These are phyloP conservation scores for Carex kokanica DNA, from an alignment of 176 grass and related monocot species.

Conservation along the genomic window DNA sequence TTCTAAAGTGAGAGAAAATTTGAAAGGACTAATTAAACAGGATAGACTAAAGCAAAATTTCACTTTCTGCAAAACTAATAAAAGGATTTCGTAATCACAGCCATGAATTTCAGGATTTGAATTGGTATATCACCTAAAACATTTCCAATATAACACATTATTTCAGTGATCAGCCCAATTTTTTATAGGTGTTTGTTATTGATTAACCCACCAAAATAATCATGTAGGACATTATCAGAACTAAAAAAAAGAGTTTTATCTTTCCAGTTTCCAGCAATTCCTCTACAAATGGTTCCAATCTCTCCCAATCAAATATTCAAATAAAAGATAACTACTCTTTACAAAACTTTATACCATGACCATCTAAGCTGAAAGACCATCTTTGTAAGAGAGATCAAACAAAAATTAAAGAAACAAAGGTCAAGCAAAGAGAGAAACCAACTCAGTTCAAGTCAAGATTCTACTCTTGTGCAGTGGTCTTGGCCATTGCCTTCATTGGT, in stretches of 20 bases:
- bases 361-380: not conserved
- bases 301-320: constrained; percentile 3
- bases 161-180: not conserved
- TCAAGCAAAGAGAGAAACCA: not conserved
- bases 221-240: not conserved
- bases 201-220: not conserved
- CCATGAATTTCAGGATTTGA: not conserved
- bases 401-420: not conserved
- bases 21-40: too few relatives aligned
- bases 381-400: not conserved
- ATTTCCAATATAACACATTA: not conserved
- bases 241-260: not conserved
- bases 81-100: not conserved
- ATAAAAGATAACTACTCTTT: constrained; percentile 26
- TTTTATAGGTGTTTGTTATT: not conserved
- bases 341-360: constrained; percentile 25
- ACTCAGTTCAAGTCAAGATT: constrained; percentile 12
- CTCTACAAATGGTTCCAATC: not conserved
- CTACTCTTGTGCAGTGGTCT: constrained; percentile 23
- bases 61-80: too few relatives aligned
- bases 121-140: not conserved
- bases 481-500: constrained; percentile 22
- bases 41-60: too few relatives aligned
- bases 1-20: not conserved
- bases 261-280: not conserved